Evolutionary conservation across 2,329 filamentous ascomycete genomes (phyloP).

Genomic region (Verruconis gallopava): DNA sequence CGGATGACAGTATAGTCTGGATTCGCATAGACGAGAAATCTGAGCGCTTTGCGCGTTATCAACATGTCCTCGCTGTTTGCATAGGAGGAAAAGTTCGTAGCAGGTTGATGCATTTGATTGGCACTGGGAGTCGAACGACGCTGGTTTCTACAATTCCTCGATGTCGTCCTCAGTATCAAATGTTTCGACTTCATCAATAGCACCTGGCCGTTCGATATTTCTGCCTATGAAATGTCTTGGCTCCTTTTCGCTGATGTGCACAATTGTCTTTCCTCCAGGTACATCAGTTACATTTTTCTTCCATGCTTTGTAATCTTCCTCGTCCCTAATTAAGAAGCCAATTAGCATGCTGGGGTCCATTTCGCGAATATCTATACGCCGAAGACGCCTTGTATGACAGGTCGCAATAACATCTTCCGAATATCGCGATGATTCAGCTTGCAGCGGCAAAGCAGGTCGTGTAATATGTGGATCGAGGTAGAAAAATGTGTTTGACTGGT

Average conservation of each 20-base stretch:
- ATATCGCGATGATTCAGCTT: conserved; percentile 44
- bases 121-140: neutral
- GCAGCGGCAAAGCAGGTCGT: conserved; percentile 57
- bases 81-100: no score
- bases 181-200: conserved; percentile 80
- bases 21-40: no score
- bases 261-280: conserved; percentile 63
- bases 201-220: conserved; percentile 50
- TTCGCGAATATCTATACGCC: conserved; percentile 71
- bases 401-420: conserved; percentile 61
- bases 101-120: neutral
- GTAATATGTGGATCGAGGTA: conserved; percentile 93
- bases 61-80: no score
- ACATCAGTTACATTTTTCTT: conserved; percentile 60
- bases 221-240: conserved; percentile 35
- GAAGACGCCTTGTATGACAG: conserved; percentile 76
- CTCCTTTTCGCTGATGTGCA: conserved; percentile 67
- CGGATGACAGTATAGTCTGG: no score
- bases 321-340: conserved; percentile 72
- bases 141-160: neutral
- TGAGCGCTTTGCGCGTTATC: no score
- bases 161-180: conserved; percentile 55
- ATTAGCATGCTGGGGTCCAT: conserved; percentile 99
- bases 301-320: conserved; percentile 78
- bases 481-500: conserved; percentile 69